Evolutionary conservation across 2,329 filamentous ascomycete species (phyloP), one percentile per base, ranked within the genome.

Genomic region (Botrytis hyacinthi): DNA sequence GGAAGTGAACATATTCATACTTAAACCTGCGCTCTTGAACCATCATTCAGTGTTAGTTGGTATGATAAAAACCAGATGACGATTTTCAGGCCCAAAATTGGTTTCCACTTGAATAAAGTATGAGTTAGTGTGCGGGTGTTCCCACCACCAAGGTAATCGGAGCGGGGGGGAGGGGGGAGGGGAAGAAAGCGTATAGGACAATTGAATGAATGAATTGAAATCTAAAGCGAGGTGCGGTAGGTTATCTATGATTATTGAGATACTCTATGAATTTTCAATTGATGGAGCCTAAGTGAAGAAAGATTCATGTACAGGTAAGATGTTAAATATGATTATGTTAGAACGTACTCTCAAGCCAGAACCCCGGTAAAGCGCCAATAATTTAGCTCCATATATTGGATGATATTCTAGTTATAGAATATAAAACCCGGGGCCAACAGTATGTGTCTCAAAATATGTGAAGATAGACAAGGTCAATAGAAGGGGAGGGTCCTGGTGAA

Each of bases 401-500:
- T 51, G 14, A 14, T 6, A 51, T n/a, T 51, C 48, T 51, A n/a
- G 26, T 51, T n/a, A 14, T 51, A 5, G 22, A 51, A 51, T 6
- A n/a, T n/a, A 14, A 8, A 8, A 16, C 51, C 2, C 16, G 12
- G n/a, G 26, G n/a, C 16, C 26, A 54, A 54, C n/a, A 16, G 16
- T 8, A 16, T 8, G n/a, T 29, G 51, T 29, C 14, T 18, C n/a
- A 7, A 7, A 3, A 0, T 8, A 5, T 6, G 12, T 18, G n/a
- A 29, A 29, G 29, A 29, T 29, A 8, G 14, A 29, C 18, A 54
- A 29, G 5, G n/a, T 18, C 6, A 3, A 29, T 29, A 29, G 51
- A 54, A 29, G 51, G 6, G 14, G 14, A 29, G 26, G 12, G n/a
- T 29, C 14, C 3, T 29, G 51, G 14, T 3, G n/a, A 54, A 18